Evolutionary conservation across 2,329 filamentous ascomycete genomes (phyloP).

Genomic region (Rhinocladiella similis): DNA sequence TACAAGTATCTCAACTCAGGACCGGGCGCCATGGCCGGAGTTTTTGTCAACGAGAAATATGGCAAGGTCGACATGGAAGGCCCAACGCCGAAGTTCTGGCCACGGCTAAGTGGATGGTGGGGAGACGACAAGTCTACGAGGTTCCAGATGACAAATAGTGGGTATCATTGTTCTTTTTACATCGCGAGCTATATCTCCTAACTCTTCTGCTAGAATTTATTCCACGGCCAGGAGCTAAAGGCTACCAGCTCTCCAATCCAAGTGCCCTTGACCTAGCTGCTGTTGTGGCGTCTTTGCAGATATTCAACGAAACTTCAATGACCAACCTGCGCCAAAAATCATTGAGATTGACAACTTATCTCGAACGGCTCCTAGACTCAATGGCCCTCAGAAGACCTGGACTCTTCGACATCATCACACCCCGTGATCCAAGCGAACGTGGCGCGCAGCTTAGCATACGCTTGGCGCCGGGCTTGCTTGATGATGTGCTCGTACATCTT

Average conservation of each 20-base stretch:
- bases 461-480: slow-evolving; percentile 67
- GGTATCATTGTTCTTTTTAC: not conserved
- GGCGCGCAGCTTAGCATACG: slow-evolving; percentile 79
- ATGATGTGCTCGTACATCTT: slow-evolving; percentile 64
- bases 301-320: slow-evolving; percentile 75
- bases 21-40: slow-evolving; percentile 75
- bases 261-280: slow-evolving; percentile 75
- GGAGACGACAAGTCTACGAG: slow-evolving; percentile 72
- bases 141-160: slow-evolving; percentile 65
- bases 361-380: slow-evolving; percentile 64
- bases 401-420: slow-evolving; percentile 67
- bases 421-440: slow-evolving; percentile 64
- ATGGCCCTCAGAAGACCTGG: slow-evolving; percentile 24
- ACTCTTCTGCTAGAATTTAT: slow-evolving; percentile 55
- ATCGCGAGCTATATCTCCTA: not conserved
- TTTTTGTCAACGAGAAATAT: slow-evolving; percentile 78
- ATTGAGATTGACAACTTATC: slow-evolving; percentile 71
- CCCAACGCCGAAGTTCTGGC: slow-evolving; percentile 50
- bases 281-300: slow-evolving; percentile 69
- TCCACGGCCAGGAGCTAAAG: slow-evolving; percentile 74
- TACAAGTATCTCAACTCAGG: slow-evolving; percentile 94
- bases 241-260: slow-evolving; percentile 84
- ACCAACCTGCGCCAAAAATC: slow-evolving; percentile 68
- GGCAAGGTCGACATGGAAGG: slow-evolving; percentile 50
- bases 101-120: slow-evolving; percentile 79